A percentile compares a stretch with the other conserved stretches of the same genome.
Evolutionary conservation across 352 stramenopile genomes (phyloP).

Genomic region (Globisporangium cystogenes): DNA sequence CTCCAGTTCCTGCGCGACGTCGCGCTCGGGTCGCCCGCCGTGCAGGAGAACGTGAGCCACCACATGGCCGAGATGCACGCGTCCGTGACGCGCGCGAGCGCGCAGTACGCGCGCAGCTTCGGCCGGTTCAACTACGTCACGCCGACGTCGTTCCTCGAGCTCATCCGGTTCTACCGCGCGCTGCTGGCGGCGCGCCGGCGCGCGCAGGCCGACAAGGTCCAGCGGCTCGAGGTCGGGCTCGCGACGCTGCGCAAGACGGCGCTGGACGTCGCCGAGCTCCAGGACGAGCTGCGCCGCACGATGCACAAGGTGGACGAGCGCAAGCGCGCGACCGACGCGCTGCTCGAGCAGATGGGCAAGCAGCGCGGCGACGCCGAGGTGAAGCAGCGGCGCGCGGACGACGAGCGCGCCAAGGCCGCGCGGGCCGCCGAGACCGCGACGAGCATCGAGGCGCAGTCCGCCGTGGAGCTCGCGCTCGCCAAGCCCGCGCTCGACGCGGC

Average conservation of each 20-base stretch:
- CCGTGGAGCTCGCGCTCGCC: conserved; percentile 64
- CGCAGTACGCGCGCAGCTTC: conserved; percentile 66
- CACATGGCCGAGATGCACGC: conserved; percentile 92
- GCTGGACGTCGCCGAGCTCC: conserved; percentile 66
- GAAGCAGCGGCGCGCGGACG: conserved; percentile 77
- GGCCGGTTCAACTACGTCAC: conserved; percentile 91
- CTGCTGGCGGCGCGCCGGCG: conserved; percentile 59
- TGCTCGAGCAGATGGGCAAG: conserved; percentile 88
- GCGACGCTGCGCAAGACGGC: conserved; percentile 82
- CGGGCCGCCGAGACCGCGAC: conserved; percentile 61
- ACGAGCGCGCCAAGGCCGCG: conserved; percentile 70
- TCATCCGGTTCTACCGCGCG: conserved; percentile 90
- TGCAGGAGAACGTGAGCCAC: conserved; percentile 90
- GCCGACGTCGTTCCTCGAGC: conserved; percentile 89
- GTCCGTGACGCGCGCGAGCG: conserved; percentile 74
- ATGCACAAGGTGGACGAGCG: conserved; percentile 90
- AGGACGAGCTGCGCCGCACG: conserved; percentile 82
- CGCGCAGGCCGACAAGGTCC: conserved; percentile 54
- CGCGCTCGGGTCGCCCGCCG: conserved; percentile 46
- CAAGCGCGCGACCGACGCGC: conserved; percentile 80
- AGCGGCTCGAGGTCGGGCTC: conserved; percentile 80
- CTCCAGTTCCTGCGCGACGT: conserved; percentile 82
- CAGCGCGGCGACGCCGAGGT: conserved; percentile 86
- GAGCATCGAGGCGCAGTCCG: conserved; percentile 63
- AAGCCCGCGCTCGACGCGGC: conserved; percentile 82